Evolutionary conservation across 1,284 basidiomycete species (phyloP).

Genomic region (Termitomyces sp.): DNA sequence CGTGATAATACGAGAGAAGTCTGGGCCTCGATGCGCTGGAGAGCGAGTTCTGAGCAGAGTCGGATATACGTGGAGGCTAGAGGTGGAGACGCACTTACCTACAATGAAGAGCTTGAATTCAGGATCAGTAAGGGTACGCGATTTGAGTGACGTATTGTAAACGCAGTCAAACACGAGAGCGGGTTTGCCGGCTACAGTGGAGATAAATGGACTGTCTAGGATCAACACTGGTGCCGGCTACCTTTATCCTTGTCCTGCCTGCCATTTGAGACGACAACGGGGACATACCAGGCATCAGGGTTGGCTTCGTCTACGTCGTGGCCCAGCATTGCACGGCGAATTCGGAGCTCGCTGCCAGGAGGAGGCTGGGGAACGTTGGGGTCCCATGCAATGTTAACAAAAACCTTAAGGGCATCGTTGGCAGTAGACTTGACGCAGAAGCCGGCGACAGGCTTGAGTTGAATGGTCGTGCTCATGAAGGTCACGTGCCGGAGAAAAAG

Average conservation of each 20-base stretch:
- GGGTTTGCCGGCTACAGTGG: conserved; percentile 56
- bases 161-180: conserved; percentile 69
- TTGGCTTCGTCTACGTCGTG: conserved; percentile 35
- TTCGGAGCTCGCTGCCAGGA: conserved; percentile 45
- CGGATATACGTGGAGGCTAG: background rate
- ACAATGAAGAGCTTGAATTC: conserved; percentile 66
- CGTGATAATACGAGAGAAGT: conserved; percentile 53
- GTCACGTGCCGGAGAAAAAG: conserved; percentile 5
- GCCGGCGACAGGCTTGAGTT: conserved; percentile 49
- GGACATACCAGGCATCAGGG: conserved; percentile 52
- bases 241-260: conserved; percentile 66
- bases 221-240: conserved; percentile 19
- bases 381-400: conserved; percentile 71
- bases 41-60: conserved; percentile 48
- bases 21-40: conserved; percentile 64
- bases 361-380: conserved; percentile 61
- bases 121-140: conserved; percentile 49
- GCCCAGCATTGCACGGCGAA: conserved; percentile 51
- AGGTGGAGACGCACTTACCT: conserved; percentile 35
- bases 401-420: conserved; percentile 45
- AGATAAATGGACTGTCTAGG: conserved; percentile 1
- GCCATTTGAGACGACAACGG: conserved; percentile 65
- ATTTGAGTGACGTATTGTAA: conserved; percentile 53
- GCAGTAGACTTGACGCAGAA: conserved; percentile 56
- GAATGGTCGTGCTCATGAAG: conserved; percentile 24